These are phyloP conservation scores for Neofusicoccum sp. DNA, from an alignment of 2,329 filamentous ascomycete genomes.

Conservation along the genomic window DNA sequence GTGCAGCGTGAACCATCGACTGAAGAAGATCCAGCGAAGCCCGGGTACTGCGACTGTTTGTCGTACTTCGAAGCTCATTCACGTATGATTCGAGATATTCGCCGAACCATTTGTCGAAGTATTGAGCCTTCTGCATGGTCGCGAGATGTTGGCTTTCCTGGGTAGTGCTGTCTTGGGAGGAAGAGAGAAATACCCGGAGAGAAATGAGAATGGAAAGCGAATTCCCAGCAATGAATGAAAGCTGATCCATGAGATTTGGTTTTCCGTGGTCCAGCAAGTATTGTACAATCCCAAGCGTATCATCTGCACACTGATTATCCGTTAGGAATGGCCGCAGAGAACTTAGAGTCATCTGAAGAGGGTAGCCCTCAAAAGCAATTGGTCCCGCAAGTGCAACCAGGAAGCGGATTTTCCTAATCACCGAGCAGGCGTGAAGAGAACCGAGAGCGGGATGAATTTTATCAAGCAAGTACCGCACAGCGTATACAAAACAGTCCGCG, in stretches of 20 bases:
- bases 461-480: constrained; percentile 75
- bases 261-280: constrained; percentile 74
- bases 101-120: constrained; percentile 77
- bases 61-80: constrained; percentile 17
- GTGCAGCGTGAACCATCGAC: constrained; percentile 67
- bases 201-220: constrained; percentile 76
- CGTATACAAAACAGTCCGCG: constrained; percentile 67
- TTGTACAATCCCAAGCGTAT: constrained; percentile 80
- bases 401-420: constrained; percentile 81
- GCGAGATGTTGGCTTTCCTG: constrained; percentile 79
- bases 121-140: constrained; percentile 71
- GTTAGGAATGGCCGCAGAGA: constrained; percentile 75
- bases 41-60: background rate
- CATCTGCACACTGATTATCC: constrained; percentile 84
- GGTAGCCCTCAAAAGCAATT: constrained; percentile 73
- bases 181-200: constrained; percentile 71
- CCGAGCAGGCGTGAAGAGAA: constrained; percentile 79
- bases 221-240: constrained; percentile 79
- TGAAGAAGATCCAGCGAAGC: constrained; percentile 54
- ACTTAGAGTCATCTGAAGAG: constrained; percentile 85
- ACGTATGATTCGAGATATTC: constrained; percentile 61
- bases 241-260: constrained; percentile 60
- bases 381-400: constrained; percentile 75
- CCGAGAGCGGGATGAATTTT: constrained; percentile 80
- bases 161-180: constrained; percentile 73